phyloP scores from a whole-genome alignment of 2,329 filamentous ascomycete species.

The Dendrostoma leiphaemia region DNA sequence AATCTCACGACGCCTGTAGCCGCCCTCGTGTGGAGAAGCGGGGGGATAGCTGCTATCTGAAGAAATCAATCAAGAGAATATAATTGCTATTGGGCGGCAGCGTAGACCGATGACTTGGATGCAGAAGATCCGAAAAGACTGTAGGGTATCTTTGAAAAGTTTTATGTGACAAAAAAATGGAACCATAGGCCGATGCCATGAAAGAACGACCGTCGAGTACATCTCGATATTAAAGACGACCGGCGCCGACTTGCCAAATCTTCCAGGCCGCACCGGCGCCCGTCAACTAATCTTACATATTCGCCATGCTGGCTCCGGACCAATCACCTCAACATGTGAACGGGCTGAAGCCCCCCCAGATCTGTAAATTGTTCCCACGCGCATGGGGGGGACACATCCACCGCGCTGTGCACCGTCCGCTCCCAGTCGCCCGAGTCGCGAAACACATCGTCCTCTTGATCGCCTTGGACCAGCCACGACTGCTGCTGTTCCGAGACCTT shows the following conservation, averaged over 20 bases:
- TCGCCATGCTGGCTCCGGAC: neutral
- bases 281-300: neutral
- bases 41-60: neutral
- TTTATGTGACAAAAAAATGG: neutral
- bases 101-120: neutral
- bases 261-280: neutral
- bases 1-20: too few species aligned
- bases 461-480: neutral
- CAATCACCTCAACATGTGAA: neutral
- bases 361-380: constrained; percentile 18
- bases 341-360: constrained; percentile 15
- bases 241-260: neutral
- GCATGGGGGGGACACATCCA: constrained; percentile 11
- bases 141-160: constrained; percentile 1
- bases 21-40: too few species aligned
- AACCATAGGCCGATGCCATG: neutral
- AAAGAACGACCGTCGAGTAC: neutral
- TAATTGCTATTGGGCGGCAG: neutral
- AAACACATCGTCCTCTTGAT: neutral
- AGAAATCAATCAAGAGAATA: neutral
- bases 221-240: neutral
- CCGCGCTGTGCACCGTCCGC: neutral
- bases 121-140: neutral
- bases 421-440: constrained; percentile 12
- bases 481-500: neutral